Percentiles rank a stretch among this genome's conserved stretches.
Evolutionary conservation across 768 basidiomycete species (phyloP).

Genomic region (Macrolepiota fuliginosa): DNA sequence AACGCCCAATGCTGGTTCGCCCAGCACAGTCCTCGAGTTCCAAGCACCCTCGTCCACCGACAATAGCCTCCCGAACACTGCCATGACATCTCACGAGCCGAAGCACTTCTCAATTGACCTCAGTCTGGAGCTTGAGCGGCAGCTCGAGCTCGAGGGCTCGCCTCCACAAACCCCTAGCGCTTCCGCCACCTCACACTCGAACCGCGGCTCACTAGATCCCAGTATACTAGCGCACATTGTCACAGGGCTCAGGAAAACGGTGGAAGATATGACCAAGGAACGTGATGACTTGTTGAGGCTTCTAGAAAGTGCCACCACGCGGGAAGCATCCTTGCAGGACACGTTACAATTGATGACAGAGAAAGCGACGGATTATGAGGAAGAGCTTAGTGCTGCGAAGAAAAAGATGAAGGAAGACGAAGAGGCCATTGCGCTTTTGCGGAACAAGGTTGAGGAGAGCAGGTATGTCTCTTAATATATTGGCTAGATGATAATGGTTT

Average conservation of each 20-base stretch:
- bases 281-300: slow-evolving; percentile 62
- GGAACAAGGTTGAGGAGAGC: slow-evolving; percentile 87
- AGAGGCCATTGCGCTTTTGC: slow-evolving; percentile 70
- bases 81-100: background rate
- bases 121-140: slow-evolving; percentile 74
- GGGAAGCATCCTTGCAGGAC: slow-evolving; percentile 62
- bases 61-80: background rate
- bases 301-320: slow-evolving; percentile 45
- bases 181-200: slow-evolving; percentile 18
- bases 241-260: slow-evolving; percentile 63
- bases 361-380: slow-evolving; percentile 57
- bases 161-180: slow-evolving; percentile 38
- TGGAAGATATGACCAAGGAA: slow-evolving; percentile 65
- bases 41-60: background rate
- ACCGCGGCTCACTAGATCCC: slow-evolving; percentile 60
- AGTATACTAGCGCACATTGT: slow-evolving; percentile 76
- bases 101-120: slow-evolving; percentile 70
- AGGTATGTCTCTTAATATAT: slow-evolving; percentile 43
- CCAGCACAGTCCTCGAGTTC: background rate
- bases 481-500: background rate
- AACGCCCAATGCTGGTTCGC: background rate
- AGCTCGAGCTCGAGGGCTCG: slow-evolving; percentile 67
- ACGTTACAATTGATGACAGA: slow-evolving; percentile 64
- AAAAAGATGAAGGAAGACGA: slow-evolving; percentile 67
- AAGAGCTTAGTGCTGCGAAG: slow-evolving; percentile 48